These are phyloP conservation scores for Ophiostoma sp. DNA, from an alignment of 2,329 filamentous ascomycete species.

Conservation along the genomic window DNA sequence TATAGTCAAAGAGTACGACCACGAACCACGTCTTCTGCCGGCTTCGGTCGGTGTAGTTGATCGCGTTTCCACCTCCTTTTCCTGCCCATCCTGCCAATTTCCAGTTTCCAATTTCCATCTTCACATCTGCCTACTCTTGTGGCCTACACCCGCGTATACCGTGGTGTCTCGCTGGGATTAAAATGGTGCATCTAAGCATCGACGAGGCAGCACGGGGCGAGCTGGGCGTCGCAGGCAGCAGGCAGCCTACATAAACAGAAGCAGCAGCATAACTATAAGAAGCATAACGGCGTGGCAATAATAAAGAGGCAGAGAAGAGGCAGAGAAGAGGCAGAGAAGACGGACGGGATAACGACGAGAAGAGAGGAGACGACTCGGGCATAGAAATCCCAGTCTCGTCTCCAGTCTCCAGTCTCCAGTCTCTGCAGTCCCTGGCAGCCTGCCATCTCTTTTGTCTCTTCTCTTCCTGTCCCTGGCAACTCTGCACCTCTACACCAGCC, in stretches of 20 bases:
- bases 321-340: background rate
- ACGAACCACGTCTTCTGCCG: no score
- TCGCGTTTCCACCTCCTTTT: background rate
- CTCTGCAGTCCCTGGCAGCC: background rate
- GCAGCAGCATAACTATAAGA: background rate
- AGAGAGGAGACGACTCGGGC: background rate
- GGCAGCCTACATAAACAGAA: background rate
- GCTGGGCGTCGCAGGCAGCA: no score
- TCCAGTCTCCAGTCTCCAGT: background rate
- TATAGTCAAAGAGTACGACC: background rate
- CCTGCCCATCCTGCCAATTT: no score
- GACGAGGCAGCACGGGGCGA: background rate
- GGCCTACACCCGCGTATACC: background rate
- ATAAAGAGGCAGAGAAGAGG: background rate
- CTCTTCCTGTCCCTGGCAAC: background rate
- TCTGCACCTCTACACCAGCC: background rate
- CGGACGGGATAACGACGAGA: no score
- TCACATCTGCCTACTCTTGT: no score
- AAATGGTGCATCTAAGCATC: background rate
- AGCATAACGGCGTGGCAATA: background rate
- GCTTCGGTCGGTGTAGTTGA: background rate
- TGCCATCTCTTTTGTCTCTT: background rate
- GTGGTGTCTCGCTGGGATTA: background rate
- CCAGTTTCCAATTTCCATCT: no score
- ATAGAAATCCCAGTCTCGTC: background rate